A percentile compares a stretch with the other conserved stretches of the same genome.
These are phyloP conservation scores for Thelephora aurantiotincta DNA, from an alignment of 768 basidiomycete genomes.

Conservation along the genomic window DNA sequence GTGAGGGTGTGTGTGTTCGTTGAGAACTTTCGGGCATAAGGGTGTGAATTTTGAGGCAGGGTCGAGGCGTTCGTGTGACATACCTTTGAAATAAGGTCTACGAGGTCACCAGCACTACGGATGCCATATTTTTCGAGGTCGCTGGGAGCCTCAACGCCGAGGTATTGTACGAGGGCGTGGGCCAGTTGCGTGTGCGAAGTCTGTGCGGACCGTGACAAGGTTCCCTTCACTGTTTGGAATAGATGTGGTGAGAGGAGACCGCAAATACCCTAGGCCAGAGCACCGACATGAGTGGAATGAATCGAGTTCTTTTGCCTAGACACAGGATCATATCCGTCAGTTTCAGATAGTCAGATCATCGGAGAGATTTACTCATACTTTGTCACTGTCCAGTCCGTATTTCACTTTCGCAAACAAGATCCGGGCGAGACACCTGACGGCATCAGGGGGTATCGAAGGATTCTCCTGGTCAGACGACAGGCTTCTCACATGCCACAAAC, in stretches of 20 bases:
- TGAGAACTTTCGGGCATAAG: conserved; percentile 44
- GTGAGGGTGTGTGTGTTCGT: conserved; percentile 88
- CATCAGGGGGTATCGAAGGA: conserved; percentile 50
- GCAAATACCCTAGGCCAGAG: background rate
- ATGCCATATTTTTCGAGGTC: conserved; percentile 48
- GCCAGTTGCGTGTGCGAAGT: conserved; percentile 57
- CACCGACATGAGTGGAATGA: conserved; percentile 68
- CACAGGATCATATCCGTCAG: background rate
- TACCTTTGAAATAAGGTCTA: conserved; percentile 62
- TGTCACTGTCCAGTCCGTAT: conserved; percentile 29
- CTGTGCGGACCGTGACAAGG: conserved; percentile 31
- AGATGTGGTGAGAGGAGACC: conserved; percentile 1
- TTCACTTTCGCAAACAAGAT: conserved; percentile 54
- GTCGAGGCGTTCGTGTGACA: conserved; percentile 9
- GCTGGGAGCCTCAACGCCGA: conserved; percentile 41
- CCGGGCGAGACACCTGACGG: conserved; percentile 65
- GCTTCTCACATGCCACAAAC: conserved; percentile 40
- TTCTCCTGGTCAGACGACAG: conserved; percentile 30
- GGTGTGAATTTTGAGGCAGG: background rate
- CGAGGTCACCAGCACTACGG: conserved; percentile 43
- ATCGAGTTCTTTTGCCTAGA: conserved; percentile 48
- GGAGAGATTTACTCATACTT: conserved; percentile 34
- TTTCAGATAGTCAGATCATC: background rate
- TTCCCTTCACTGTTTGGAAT: conserved; percentile 34
- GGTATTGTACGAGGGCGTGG: conserved; percentile 59